A percentile compares a stretch with the other conserved stretches of the same genome.
Evolutionary conservation across 176 grass and related monocot species (phyloP).

Genomic region (Coix lacrymajobi): DNA sequence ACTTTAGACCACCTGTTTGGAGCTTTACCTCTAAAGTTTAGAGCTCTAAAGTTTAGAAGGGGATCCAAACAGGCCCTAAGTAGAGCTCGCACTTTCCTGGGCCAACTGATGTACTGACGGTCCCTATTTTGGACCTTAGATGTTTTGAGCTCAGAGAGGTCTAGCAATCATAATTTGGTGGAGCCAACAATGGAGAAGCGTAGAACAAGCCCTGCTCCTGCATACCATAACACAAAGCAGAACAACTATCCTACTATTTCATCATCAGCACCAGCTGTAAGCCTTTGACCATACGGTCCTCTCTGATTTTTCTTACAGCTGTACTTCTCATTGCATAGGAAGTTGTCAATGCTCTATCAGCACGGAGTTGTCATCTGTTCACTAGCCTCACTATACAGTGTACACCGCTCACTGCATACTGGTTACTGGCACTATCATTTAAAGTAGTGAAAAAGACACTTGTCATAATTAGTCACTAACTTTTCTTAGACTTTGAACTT

Average conservation of each 20-base stretch:
- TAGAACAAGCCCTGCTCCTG: conserved; percentile 37
- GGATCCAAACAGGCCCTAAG: no score
- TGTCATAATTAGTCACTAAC: not conserved
- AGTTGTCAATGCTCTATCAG: not conserved
- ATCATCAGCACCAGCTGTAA: conserved; percentile 43
- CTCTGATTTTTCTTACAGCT: not conserved
- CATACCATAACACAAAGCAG: conserved; percentile 26
- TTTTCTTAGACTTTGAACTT: not conserved
- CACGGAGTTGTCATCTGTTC: not conserved
- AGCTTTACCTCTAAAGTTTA: no score
- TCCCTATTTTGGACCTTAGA: conserved; percentile 27
- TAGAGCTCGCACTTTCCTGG: not conserved
- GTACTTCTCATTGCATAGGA: not conserved
- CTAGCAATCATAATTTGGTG: conserved; percentile 12
- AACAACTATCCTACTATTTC: conserved; percentile 23
- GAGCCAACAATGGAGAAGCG: conserved; percentile 34
- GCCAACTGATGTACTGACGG: not conserved
- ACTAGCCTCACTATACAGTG: not conserved
- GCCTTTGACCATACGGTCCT: conserved; percentile 11
- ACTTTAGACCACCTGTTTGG: no score
- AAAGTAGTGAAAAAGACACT: not conserved
- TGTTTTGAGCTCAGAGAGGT: conserved; percentile 34
- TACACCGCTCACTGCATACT: not conserved
- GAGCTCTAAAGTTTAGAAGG: no score
- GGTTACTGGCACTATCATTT: not conserved